phyloP scores from a whole-genome alignment of 306 rosid species.

The Sechiopsis laciniata region DNA sequence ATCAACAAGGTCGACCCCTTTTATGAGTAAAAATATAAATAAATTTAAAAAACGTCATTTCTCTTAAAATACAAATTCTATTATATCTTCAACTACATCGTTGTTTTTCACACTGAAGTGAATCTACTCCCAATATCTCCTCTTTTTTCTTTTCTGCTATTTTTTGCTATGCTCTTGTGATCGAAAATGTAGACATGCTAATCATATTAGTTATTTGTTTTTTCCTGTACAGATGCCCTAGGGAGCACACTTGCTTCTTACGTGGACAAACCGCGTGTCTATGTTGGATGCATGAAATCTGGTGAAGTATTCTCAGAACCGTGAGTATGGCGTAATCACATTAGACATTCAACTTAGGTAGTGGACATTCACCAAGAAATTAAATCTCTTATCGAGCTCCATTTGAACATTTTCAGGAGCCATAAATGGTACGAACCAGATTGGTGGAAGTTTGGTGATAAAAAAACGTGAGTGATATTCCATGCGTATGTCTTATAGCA shows the following conservation, averaged over 20 bases:
- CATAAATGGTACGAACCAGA: slow-evolving; percentile 97
- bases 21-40: too few relatives aligned
- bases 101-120: neutral
- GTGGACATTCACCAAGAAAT: neutral
- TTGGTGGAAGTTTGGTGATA: slow-evolving; percentile 99
- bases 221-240: slow-evolving; percentile 50
- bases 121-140: neutral
- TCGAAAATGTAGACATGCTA: slow-evolving; percentile 12
- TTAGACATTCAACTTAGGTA: neutral
- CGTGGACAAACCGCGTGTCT: slow-evolving; percentile 87
- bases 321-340: slow-evolving; percentile 43
- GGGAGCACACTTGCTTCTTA: slow-evolving; percentile 77
- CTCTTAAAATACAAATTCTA: neutral
- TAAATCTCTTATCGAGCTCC: slow-evolving; percentile 21
- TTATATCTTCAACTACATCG: neutral
- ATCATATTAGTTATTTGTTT: neutral
- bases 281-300: slow-evolving; percentile 97
- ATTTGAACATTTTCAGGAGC: slow-evolving; percentile 51
- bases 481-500: neutral
- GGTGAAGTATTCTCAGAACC: slow-evolving; percentile 96
- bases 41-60: too few relatives aligned
- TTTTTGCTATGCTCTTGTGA: neutral
- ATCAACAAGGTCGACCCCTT: too few relatives aligned
- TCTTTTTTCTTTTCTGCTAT: neutral
- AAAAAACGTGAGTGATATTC: slow-evolving; percentile 64